These are phyloP conservation scores for Penicillium canariense DNA, from an alignment of 495 filamentous ascomycete genomes.

Conservation along the genomic window DNA sequence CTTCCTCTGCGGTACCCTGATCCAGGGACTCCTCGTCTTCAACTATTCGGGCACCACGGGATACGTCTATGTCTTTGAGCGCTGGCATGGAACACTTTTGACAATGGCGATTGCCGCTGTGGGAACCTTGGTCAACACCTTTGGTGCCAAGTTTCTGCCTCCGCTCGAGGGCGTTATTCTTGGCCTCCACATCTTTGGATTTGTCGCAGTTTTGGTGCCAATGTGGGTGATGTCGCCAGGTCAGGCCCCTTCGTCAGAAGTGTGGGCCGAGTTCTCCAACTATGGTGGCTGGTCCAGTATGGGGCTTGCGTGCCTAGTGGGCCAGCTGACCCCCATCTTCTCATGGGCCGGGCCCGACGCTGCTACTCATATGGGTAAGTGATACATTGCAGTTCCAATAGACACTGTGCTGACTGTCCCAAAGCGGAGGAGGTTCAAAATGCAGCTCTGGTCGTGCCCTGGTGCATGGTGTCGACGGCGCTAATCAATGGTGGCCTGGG, in stretches of 20 bases:
- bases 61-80: constrained; percentile 28
- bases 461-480: constrained; percentile 44
- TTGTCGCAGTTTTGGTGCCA: constrained; percentile 49
- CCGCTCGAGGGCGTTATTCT: constrained; percentile 44
- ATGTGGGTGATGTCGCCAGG: constrained; percentile 45
- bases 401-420: constrained; percentile 3
- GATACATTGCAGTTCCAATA: neutral
- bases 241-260: constrained; percentile 22
- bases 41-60: constrained; percentile 36
- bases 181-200: constrained; percentile 46
- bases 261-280: constrained; percentile 49
- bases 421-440: constrained; percentile 49
- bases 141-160: constrained; percentile 36
- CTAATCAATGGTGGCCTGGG: constrained; percentile 40
- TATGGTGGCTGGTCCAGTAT: constrained; percentile 44
- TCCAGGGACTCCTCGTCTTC: constrained; percentile 47
- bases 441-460: constrained; percentile 44
- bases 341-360: constrained; percentile 41
- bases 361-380: constrained; percentile 39
- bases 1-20: constrained; percentile 43
- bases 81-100: constrained; percentile 44
- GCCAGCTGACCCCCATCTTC: constrained; percentile 41
- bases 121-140: constrained; percentile 45
- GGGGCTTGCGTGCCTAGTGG: constrained; percentile 43
- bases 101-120: constrained; percentile 41